These are phyloP conservation scores for Fragaria ananassa DNA, from an alignment of 306 rosid species.

Conservation along the genomic window DNA sequence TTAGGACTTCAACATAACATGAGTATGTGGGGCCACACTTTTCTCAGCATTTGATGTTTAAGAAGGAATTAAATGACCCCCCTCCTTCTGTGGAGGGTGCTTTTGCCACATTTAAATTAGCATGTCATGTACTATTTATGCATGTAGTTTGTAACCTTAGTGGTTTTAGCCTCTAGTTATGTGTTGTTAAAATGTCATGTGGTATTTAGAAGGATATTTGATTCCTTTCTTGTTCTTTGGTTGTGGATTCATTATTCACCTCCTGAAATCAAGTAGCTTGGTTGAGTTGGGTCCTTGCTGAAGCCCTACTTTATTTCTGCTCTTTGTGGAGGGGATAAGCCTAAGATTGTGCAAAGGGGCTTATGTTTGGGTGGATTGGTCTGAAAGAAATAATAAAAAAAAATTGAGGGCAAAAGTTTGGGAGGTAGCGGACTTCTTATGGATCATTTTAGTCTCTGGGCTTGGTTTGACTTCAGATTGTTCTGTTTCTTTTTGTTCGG, in stretches of 20 bases:
- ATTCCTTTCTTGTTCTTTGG: neutral
- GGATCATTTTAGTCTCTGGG: neutral
- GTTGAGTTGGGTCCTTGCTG: neutral
- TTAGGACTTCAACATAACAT: neutral
- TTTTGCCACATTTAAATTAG: too few relatives aligned
- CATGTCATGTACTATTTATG: neutral
- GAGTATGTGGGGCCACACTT: neutral
- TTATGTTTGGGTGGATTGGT: neutral
- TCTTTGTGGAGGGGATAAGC: neutral
- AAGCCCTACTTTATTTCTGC: neutral
- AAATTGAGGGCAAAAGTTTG: neutral
- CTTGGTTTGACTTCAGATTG: neutral
- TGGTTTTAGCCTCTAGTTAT: neutral
- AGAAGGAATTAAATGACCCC: neutral
- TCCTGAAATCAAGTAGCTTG: neutral
- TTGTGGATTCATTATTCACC: neutral
- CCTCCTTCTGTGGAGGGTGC: neutral
- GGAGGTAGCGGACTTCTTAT: neutral
- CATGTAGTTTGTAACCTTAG: neutral
- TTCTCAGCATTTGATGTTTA: neutral
- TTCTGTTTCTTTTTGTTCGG: too few relatives aligned
- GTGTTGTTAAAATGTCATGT: neutral
- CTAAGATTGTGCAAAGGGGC: neutral
- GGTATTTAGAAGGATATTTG: neutral
- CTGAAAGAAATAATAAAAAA: neutral